Conservation (phyloP, 306 rosid species). For the Lagenaria siceraria region DNA sequence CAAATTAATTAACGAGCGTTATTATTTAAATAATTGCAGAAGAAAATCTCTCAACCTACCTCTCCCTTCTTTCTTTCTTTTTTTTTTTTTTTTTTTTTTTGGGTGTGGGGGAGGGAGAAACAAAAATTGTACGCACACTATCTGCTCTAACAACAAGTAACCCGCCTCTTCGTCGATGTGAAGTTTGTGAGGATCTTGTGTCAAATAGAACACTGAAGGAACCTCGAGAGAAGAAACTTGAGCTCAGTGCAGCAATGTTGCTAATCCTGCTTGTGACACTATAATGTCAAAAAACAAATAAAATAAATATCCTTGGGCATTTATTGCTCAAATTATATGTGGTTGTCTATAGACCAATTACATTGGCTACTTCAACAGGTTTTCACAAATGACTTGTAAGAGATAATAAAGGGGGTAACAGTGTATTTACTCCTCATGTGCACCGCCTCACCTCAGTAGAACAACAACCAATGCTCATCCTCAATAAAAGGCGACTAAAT, state of each 20-base stretch:
- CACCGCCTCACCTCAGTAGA: not conserved
- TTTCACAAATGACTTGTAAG: not conserved
- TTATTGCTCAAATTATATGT: not conserved
- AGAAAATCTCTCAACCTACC: not conserved
- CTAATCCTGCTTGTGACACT: constrained; percentile 41
- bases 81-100: not conserved
- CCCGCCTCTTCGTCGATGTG: constrained; percentile 44
- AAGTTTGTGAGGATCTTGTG: constrained; percentile 32
- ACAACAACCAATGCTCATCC: not conserved
- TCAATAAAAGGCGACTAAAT: not conserved
- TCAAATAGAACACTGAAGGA: constrained; percentile 31
- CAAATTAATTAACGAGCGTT: not conserved
- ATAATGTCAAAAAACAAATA: constrained; percentile 14
- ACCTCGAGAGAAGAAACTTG: constrained; percentile 48
- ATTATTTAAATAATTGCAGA: constrained; percentile 10
- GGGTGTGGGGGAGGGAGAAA: not conserved
- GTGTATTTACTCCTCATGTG: not conserved
- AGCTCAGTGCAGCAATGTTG: constrained; percentile 39
- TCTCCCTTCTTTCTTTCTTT: not conserved
- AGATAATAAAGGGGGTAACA: not conserved
- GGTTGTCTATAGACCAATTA: not conserved
- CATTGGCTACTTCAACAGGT: not conserved
- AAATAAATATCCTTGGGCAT: not conserved
- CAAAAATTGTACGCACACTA: constrained; percentile 39
- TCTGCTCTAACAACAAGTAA: constrained; percentile 73